Conservation (phyloP, 345 rosid genomes). For the Brassica rapa region DNA sequence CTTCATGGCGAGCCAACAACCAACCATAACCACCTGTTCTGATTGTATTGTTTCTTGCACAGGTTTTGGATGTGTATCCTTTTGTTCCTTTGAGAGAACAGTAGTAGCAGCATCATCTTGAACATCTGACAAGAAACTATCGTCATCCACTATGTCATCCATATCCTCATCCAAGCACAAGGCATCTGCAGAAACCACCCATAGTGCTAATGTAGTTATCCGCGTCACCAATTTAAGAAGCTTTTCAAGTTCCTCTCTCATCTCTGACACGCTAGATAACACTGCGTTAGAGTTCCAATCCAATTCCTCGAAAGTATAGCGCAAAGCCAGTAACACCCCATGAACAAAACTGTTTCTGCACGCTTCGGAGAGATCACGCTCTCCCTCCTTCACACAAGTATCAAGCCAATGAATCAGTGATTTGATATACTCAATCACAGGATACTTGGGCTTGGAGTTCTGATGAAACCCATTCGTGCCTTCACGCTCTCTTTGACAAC, state of each 20-base stretch:
- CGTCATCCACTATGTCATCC: constrained; percentile 79
- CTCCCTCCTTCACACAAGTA: constrained; percentile 68
- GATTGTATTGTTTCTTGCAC: constrained; percentile 50
- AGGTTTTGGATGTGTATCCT: constrained; percentile 44
- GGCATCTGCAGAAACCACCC: constrained; percentile 99
- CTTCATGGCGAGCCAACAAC: constrained; percentile 99
- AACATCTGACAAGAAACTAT: constrained; percentile 53
- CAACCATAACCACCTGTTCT: constrained; percentile 92
- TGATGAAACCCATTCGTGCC: constrained; percentile 41
- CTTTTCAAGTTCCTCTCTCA: constrained; percentile 67
- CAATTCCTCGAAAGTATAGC: constrained; percentile 94
- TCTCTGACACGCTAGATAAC: constrained; percentile 59
- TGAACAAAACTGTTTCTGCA: constrained; percentile 92
- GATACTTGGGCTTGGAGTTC: constrained; percentile 40
- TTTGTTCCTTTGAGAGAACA: constrained; percentile 45
- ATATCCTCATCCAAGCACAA: constrained; percentile 79
- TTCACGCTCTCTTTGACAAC: constrained; percentile 48
- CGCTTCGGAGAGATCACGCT: constrained; percentile 80
- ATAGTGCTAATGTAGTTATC: constrained; percentile 84
- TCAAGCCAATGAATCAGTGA: constrained; percentile 82
- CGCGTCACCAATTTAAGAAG: constrained; percentile 74
- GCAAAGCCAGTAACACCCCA: constrained; percentile 79
- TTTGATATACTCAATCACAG: constrained; percentile 70
- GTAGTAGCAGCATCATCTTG: constrained; percentile 45
- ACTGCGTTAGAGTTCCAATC: constrained; percentile 81